Percentiles rank a stretch among this genome's conserved stretches.
Conservation (phyloP, 306 rosid species). For the Chamaecrista fasciculata region DNA sequence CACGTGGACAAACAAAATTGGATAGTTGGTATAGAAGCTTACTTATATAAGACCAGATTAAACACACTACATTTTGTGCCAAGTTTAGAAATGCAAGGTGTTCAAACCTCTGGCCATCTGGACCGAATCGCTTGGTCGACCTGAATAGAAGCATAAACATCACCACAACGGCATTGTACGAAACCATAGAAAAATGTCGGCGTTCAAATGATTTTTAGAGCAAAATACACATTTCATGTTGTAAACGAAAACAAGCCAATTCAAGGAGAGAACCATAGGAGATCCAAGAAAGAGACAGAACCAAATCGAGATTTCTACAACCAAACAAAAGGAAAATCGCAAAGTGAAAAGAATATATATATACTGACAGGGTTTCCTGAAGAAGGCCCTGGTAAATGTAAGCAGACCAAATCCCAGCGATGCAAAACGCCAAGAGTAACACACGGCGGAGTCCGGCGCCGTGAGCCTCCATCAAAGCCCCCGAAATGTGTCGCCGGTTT, state of each 20-base stretch:
- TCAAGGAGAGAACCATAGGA: not conserved
- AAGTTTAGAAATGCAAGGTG: slow-evolving; percentile 90
- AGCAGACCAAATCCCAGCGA: slow-evolving; percentile 91
- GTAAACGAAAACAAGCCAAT: not conserved
- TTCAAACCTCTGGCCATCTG: slow-evolving; percentile 67
- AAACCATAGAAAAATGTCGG: not conserved
- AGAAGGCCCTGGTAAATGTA: slow-evolving; percentile 95
- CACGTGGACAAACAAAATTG: not conserved
- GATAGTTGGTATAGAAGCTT: slow-evolving; percentile 33
- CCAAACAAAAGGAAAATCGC: not conserved
- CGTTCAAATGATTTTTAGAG: not conserved
- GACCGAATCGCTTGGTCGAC: slow-evolving; percentile 91
- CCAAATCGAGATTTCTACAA: not conserved
- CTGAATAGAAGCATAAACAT: slow-evolving; percentile 37
- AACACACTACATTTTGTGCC: slow-evolving; percentile 90
- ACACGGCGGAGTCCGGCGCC: slow-evolving; percentile 77
- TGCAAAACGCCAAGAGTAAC: slow-evolving; percentile 71
- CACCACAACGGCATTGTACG: not conserved
- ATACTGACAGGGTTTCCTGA: slow-evolving; percentile 84
- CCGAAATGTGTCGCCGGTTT: slow-evolving; percentile 26
- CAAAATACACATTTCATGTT: not conserved
- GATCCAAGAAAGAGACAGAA: not conserved
- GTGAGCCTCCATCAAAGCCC: slow-evolving; percentile 71
- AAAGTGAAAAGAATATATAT: not conserved
- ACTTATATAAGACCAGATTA: slow-evolving; percentile 92